These are phyloP conservation scores for sorghum (Sorghum bicolor) DNA, from an alignment of 176 grass and related monocot genomes.

Conservation along the genomic window DNA sequence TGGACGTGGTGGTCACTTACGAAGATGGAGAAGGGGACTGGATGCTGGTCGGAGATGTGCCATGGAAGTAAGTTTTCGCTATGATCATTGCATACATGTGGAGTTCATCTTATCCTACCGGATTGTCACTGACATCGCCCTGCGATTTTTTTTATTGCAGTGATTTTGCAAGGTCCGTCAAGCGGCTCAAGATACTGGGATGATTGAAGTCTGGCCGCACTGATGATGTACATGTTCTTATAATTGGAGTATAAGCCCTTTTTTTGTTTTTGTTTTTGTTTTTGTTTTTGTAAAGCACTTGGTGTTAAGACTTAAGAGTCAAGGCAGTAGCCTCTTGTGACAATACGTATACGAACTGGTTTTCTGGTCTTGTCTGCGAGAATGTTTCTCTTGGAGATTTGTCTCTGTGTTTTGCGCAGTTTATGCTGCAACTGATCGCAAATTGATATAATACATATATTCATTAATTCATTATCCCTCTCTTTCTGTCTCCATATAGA, in stretches of 20 bases:
- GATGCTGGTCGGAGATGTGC: conserved; percentile 92
- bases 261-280: background rate
- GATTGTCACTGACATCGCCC: background rate
- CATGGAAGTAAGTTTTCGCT: conserved; percentile 85
- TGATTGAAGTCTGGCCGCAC: background rate
- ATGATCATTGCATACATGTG: background rate
- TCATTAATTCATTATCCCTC: no score
- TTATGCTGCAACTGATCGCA: background rate
- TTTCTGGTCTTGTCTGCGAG: background rate
- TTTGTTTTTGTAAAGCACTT: background rate
- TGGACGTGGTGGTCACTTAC: conserved; percentile 56
- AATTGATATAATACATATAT: background rate
- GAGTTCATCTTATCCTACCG: background rate
- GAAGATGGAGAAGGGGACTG: conserved; percentile 88
- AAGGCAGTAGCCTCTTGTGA: background rate
- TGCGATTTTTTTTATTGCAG: conserved; percentile 17
- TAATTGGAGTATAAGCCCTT: background rate
- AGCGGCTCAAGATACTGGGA: conserved; percentile 75
- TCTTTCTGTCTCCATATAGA: no score
- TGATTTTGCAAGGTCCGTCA: conserved; percentile 65
- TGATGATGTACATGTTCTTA: conserved; percentile 19
- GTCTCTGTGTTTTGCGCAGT: background rate
- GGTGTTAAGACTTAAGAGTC: background rate
- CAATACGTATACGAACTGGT: background rate
- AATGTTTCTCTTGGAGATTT: background rate